Conservation (phyloP, 2,329 filamentous ascomycete genomes). For the Xylariaceae sp. region DNA sequence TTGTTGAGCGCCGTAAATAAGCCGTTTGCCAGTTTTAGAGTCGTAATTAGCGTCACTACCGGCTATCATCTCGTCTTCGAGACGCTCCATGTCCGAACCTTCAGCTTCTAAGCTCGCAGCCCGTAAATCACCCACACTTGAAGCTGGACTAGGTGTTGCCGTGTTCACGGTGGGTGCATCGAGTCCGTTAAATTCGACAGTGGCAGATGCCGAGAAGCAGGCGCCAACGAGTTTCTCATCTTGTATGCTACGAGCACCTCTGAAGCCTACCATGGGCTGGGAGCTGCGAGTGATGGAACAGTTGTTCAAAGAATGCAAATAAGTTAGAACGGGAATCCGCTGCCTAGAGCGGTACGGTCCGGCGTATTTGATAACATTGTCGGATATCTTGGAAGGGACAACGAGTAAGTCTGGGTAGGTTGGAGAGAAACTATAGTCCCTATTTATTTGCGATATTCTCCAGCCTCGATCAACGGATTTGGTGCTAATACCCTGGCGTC, state of each 20-base stretch:
- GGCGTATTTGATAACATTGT: constrained; percentile 93
- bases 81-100: constrained; percentile 57
- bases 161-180: constrained; percentile 26
- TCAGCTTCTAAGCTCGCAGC: constrained; percentile 40
- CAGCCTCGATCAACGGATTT: constrained; percentile 76
- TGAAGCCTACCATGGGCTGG: constrained; percentile 82
- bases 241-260: constrained; percentile 86
- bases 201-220: constrained; percentile 74
- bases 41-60: constrained; percentile 48
- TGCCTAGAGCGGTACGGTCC: constrained; percentile 82
- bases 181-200: constrained; percentile 33
- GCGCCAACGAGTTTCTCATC: constrained; percentile 91
- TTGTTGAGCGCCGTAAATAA: constrained; percentile 88
- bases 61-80: constrained; percentile 65
- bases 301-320: constrained; percentile 94
- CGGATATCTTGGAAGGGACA: constrained; percentile 87
- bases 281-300: constrained; percentile 95
- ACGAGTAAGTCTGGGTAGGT: constrained; percentile 85
- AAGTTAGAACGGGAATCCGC: constrained; percentile 84
- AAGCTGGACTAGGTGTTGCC: constrained; percentile 35
- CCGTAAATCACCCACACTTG: constrained; percentile 49
- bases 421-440: constrained; percentile 83
- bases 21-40: constrained; percentile 55
- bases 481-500: constrained; percentile 78
- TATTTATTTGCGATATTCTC: constrained; percentile 87